Conservation (phyloP, 176 grass and related monocot genomes). For the Carex littledalei region DNA sequence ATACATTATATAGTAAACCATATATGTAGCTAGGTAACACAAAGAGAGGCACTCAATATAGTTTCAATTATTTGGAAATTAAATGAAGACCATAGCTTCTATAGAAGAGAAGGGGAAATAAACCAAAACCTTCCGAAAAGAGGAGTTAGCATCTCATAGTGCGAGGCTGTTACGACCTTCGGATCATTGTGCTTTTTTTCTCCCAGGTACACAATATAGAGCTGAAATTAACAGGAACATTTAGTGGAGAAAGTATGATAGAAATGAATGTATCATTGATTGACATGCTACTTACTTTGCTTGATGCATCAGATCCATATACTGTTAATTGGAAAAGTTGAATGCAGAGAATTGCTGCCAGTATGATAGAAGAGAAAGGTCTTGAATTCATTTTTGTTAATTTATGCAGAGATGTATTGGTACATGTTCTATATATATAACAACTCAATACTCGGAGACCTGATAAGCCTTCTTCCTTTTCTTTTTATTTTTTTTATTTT, state of each 20-base stretch:
- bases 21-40: too few species aligned
- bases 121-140: constrained; percentile 13
- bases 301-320: constrained; percentile 12
- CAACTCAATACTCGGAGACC: neutral
- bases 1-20: too few species aligned
- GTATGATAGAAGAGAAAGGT: neutral
- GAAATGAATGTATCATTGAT: neutral
- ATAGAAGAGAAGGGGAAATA: too few species aligned
- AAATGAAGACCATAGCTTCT: too few species aligned
- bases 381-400: neutral
- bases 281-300: neutral
- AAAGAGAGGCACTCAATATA: too few species aligned
- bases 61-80: too few species aligned
- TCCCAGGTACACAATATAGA: constrained; percentile 45
- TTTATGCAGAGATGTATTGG: neutral
- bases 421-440: neutral
- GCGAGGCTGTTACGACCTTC: constrained; percentile 30
- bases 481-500: too few species aligned
- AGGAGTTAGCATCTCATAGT: constrained; percentile 33
- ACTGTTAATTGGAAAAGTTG: neutral
- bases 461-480: too few species aligned
- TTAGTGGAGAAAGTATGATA: neutral
- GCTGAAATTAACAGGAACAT: neutral
- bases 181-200: constrained; percentile 35
- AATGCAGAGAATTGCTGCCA: neutral